These are phyloP conservation scores for Aspergillus fischeri DNA, from an alignment of 2,329 filamentous ascomycete genomes.

Conservation along the genomic window DNA sequence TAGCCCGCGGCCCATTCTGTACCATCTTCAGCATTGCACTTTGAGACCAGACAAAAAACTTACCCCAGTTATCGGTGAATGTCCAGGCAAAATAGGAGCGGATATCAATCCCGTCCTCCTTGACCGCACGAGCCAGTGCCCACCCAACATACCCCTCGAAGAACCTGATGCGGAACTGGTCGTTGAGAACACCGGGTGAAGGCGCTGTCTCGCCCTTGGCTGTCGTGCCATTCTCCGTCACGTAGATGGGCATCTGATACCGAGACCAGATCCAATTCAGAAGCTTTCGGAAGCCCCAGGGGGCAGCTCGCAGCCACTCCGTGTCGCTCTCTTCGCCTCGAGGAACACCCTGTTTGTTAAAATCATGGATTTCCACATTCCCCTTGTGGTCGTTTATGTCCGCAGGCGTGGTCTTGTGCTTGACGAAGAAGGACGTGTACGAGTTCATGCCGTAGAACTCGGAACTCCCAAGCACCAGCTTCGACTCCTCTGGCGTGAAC, in stretches of 20 bases:
- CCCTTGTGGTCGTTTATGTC: conserved; percentile 63
- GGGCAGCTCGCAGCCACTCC: conserved; percentile 69
- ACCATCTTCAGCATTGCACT: background rate
- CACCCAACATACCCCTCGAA: conserved; percentile 69
- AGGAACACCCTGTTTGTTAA: conserved; percentile 63
- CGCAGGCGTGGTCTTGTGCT: conserved; percentile 56
- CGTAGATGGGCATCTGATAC: conserved; percentile 71
- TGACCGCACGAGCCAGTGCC: conserved; percentile 52
- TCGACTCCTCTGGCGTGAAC: conserved; percentile 66
- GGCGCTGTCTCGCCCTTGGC: conserved; percentile 73
- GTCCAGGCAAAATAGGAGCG: conserved; percentile 77
- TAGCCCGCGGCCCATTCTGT: conserved; percentile 77
- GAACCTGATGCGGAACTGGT: conserved; percentile 72
- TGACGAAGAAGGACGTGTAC: conserved; percentile 79
- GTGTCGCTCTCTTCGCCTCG: conserved; percentile 77
- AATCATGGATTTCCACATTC: conserved; percentile 65
- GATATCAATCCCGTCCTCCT: conserved; percentile 68
- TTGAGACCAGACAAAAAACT: conserved; percentile 22
- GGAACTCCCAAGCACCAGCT: conserved; percentile 69
- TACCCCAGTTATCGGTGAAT: conserved; percentile 61
- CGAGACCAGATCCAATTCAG: conserved; percentile 68
- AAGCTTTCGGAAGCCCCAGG: conserved; percentile 67
- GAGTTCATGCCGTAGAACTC: conserved; percentile 90
- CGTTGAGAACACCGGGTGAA: conserved; percentile 63
- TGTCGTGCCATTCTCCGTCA: conserved; percentile 79